Base-by-base conservation (phyloP, 2,329 filamentous ascomycete genomes). In the Exophiala sideris region DNA sequence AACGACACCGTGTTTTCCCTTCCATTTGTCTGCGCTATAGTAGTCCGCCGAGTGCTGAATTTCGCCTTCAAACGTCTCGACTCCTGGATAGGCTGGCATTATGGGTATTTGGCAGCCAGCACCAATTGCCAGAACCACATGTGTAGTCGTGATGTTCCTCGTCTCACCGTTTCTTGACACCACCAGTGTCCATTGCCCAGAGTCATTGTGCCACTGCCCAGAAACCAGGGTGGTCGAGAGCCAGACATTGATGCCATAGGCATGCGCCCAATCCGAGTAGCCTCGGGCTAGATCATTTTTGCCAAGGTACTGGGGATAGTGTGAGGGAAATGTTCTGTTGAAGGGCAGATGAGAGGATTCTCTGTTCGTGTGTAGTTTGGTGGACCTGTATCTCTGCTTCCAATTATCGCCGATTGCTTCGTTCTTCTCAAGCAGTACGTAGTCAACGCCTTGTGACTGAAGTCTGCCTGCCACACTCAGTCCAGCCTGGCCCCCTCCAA, bases 331-430 rank as follows among this genome's bases (percentile, higher is more conserved):
- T 10, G 63, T 66, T 34, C 61, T 56, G 14, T 63, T 64, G 35
- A 67, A 67, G 8, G 66, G 65, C 14, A 67, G 52, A 48, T 67
- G 65, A 18, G 39, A 49, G 47, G 50, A 57, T 16, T 60, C 57
- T 5, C 51, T 47, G 3, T 48, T 42, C 1, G 57, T 60, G 51
- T 60, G 57, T 5, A 58, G 67, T n/a, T 71, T 71, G 4, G 72
- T 65, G 16, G 74, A 73, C 29, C 73, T 70, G 54, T 79, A 78
- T 45, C 76, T 67, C 39, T 71, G 67, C 1, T 66, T 64, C 75
- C 75, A 78, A 45, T 72, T 75, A 48, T 76, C 73, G 2, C 76
- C 75, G 4, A 78, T 68, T 1, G 68, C 60, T 16, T 64, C 63
- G 35, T 74, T 73, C 16, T 67, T 65, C 38, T 78, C 76, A 40